Base-by-base conservation (phyloP, 2,329 filamentous ascomycete genomes). In the Polytolypa hystricis region DNA sequence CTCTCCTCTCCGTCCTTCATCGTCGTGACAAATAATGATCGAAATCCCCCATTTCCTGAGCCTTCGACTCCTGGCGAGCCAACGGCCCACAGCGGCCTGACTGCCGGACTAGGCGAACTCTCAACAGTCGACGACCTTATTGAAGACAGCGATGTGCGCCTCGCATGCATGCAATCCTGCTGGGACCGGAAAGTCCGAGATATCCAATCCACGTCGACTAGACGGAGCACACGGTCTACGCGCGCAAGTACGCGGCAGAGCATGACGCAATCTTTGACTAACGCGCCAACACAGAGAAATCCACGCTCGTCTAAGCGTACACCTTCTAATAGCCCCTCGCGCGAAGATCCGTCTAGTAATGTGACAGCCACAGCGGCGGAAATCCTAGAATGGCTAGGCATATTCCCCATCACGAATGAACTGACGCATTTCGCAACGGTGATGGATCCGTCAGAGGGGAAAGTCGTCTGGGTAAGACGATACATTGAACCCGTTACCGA, bases 401-500 rank as follows among this genome's bases (percentile, higher is more conserved):
- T 55, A 10, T 70, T 66, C 41, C 74, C 74, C 0, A 69, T 70
- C 3, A 65, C 65, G 11, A 78, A 77, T 46, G 68, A 74, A 38
- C 61, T 58, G 23, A 77, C 72, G 2, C 73, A 79, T 53, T 79
- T 70, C 52, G 65, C 66, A 3, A 64, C 65, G 14, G 54, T 79
- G 18, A 67, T 79, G 66, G 73, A 78, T 53, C 68, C 74, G 3
- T 50, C 42, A 4, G 51, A 50, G 10, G 71, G 72, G 0, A 53
- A 55, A 9, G 55, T 77, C 15, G 49, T 56, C 10, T 75, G 68
- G 65, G 46, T 66, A n/a, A 47, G 45, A 9, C 47, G 49, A 17
- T 64, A 53, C 35, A 19, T 33, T 15, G 35, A 39, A 33, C 42
- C 46, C n/a, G 10, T 39, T 7, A 18, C 9, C n/a, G n/a, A n/a